These are phyloP conservation scores for Gentiana straminea DNA, from an alignment of 257 asterid species.

Conservation along the genomic window DNA sequence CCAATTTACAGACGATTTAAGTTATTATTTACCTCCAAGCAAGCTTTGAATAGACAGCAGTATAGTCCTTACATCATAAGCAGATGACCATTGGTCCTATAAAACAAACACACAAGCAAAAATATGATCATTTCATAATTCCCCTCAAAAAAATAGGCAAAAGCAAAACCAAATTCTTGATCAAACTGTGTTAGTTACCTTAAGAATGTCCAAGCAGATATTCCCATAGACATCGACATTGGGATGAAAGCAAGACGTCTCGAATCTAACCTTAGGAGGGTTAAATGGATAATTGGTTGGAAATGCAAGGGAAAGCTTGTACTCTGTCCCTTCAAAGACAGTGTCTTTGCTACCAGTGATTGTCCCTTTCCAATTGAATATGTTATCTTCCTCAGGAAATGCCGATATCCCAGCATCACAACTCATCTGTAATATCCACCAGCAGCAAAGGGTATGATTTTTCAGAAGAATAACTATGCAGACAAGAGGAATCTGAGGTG, in stretches of 20 bases:
- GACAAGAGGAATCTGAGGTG: not conserved
- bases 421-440: conserved; percentile 42
- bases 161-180: no score
- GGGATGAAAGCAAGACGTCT: conserved; percentile 92
- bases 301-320: conserved; percentile 66
- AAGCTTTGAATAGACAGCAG: conserved; percentile 80
- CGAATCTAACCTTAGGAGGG: conserved; percentile 86
- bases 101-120: not conserved
- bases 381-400: conserved; percentile 94
- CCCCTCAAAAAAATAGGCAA: no score
- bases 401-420: conserved; percentile 91
- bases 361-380: conserved; percentile 92
- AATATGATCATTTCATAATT: no score
- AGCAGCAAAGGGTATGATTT: not conserved
- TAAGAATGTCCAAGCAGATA: conserved; percentile 88
- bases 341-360: conserved; percentile 86
- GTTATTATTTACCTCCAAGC: conserved; percentile 63
- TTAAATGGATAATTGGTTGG: conserved; percentile 84
- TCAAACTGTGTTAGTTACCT: conserved; percentile 24
- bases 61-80: conserved; percentile 93
- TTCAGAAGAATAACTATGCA: not conserved
- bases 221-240: conserved; percentile 77
- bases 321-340: conserved; percentile 89
- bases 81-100: conserved; percentile 95
- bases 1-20: not conserved